Percentiles rank a stretch among this genome's conserved stretches.
Evolutionary conservation across 176 grass and related monocot species (phyloP).

Genomic region (Rhipidocladum racemiflorum): DNA sequence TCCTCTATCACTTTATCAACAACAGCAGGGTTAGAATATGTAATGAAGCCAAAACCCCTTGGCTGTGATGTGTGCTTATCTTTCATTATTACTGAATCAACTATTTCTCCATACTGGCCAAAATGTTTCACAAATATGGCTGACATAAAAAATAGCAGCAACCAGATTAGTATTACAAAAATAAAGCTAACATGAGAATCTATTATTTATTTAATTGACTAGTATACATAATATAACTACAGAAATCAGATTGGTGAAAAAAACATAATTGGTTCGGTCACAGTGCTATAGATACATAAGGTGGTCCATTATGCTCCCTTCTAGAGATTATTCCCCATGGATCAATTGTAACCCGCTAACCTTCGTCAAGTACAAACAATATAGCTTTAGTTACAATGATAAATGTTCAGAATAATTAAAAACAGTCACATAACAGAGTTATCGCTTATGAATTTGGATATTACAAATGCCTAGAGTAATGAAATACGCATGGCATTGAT

Average conservation of each 20-base stretch:
- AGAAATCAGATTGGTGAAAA: neutral
- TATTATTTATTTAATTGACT: neutral
- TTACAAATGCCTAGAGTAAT: no score
- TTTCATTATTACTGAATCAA: conserved; percentile 92
- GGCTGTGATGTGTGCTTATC: conserved; percentile 78
- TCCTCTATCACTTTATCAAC: conserved; percentile 86
- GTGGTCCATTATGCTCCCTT: neutral
- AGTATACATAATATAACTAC: neutral
- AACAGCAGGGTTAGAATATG: conserved; percentile 67
- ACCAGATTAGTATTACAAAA: conserved; percentile 13
- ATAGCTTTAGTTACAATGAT: neutral
- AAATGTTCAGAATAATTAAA: neutral
- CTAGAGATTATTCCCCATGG: neutral
- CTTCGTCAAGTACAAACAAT: neutral
- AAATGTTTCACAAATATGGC: conserved; percentile 75
- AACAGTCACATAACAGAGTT: neutral
- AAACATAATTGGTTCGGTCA: neutral
- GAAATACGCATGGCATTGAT: neutral
- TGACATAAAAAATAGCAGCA: conserved; percentile 27
- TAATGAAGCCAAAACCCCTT: conserved; percentile 94
- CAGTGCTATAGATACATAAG: neutral
- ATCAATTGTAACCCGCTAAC: neutral
- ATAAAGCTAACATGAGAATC: neutral
- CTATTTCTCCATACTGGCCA: conserved; percentile 74
- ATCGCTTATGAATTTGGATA: neutral